phyloP scores from a whole-genome alignment of 176 grass and related monocot genomes.

The Phragmites australis region DNA sequence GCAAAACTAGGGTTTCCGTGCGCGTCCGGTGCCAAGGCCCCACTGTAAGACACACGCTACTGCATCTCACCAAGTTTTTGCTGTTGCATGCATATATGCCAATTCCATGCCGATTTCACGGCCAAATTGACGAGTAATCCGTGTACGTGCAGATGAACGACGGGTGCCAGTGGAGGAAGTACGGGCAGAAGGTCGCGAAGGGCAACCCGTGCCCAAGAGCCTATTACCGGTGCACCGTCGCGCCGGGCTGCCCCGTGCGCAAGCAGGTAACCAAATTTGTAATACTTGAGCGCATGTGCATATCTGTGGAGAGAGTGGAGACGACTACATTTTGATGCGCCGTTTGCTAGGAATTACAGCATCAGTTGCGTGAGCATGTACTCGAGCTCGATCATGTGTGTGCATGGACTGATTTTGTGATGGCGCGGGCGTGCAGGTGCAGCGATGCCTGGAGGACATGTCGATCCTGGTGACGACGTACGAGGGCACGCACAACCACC shows the following conservation, averaged over 20 bases:
- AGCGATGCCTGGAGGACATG: conserved; percentile 94
- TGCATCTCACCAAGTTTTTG: background rate
- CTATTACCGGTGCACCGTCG: conserved; percentile 95
- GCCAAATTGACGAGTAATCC: background rate
- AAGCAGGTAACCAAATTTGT: conserved; percentile 60
- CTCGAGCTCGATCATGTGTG: background rate
- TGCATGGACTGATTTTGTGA: conserved; percentile 22
- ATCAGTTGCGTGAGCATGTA: background rate
- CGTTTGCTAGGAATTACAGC: background rate
- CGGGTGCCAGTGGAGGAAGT: conserved; percentile 97
- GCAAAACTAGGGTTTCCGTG: conserved; percentile 99
- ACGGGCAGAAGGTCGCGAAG: conserved; percentile 94
- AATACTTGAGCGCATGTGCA: background rate
- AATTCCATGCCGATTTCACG: background rate
- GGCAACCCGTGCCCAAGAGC: conserved; percentile 98
- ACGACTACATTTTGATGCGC: background rate
- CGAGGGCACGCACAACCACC: conserved; percentile 98
- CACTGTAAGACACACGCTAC: conserved; percentile 63
- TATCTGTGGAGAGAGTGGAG: background rate
- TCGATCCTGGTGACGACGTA: conserved; percentile 96
- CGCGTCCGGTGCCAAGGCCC: conserved; percentile 87
- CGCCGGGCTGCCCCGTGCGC: conserved; percentile 86
- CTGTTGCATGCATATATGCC: background rate
- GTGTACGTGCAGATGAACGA: conserved; percentile 77
- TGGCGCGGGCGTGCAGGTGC: conserved; percentile 53